Percentiles rank a stretch among this genome's conserved stretches.
phyloP scores from a whole-genome alignment of 1,284 basidiomycete genomes.

The Pseudomicrostroma phylloplanum region DNA sequence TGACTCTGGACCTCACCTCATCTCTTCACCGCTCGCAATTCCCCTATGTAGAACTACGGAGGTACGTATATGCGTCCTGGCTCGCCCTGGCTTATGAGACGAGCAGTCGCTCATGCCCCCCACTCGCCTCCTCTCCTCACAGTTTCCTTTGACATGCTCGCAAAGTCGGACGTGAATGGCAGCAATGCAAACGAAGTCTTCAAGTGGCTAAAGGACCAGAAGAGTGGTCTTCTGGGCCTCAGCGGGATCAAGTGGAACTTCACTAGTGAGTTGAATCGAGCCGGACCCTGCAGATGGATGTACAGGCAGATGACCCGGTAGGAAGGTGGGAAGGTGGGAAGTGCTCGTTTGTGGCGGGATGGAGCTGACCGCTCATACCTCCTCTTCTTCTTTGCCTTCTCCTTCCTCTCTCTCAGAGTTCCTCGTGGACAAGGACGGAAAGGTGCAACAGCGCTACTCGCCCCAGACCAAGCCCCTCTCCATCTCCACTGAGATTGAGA shows the following conservation, averaged over 20 bases:
- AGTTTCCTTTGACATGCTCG: constrained; percentile 44
- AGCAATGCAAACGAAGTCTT: constrained; percentile 70
- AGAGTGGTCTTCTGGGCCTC: constrained; percentile 66
- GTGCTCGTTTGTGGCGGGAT: not conserved
- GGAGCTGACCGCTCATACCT: not conserved
- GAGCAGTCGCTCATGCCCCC: not conserved
- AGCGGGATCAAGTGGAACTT: constrained; percentile 64
- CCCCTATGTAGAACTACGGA: constrained; percentile 43
- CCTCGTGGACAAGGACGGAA: constrained; percentile 57
- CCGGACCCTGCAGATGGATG: too few relatives aligned
- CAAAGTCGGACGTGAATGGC: constrained; percentile 72
- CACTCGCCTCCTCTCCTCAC: not conserved
- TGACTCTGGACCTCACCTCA: too few relatives aligned
- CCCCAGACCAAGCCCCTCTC: constrained; percentile 67
- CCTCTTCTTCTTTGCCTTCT: not conserved
- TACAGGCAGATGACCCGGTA: too few relatives aligned
- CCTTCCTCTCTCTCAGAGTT: constrained; percentile 49
- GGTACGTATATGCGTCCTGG: not conserved
- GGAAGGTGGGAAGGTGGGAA: too few relatives aligned
- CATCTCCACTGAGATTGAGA: constrained; percentile 64
- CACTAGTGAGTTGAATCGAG: constrained; percentile 33
- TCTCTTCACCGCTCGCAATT: not conserved
- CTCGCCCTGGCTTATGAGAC: not conserved
- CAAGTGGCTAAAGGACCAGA: constrained; percentile 75
- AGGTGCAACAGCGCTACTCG: constrained; percentile 70